Evolutionary conservation across 2,329 filamentous ascomycete species (phyloP).

Genomic region (Bipolaris gigantea): DNA sequence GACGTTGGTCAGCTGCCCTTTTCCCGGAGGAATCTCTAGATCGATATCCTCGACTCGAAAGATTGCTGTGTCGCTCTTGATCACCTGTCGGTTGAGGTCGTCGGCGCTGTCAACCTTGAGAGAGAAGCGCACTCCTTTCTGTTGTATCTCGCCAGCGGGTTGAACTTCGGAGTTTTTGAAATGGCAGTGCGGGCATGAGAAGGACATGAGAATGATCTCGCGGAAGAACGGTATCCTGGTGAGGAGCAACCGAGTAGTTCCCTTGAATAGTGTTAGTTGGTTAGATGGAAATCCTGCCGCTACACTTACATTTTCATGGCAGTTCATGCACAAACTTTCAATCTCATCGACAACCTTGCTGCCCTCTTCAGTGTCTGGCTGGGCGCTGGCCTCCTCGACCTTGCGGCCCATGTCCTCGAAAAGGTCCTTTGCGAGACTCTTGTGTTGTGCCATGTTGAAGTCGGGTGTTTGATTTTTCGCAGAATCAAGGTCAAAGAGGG

Average conservation of each 20-base stretch:
- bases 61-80: constrained; percentile 85
- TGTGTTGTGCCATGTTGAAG: constrained; percentile 38
- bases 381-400: constrained; percentile 47
- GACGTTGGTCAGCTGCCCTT: constrained; percentile 89
- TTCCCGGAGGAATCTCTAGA: constrained; percentile 87
- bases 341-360: constrained; percentile 57
- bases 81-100: constrained; percentile 83
- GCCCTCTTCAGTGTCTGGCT: constrained; percentile 39
- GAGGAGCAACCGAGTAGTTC: constrained; percentile 80
- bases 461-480: not conserved
- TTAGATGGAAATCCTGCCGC: not conserved
- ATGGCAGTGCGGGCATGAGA: constrained; percentile 85
- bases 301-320: constrained; percentile 51
- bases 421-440: constrained; percentile 51
- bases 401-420: constrained; percentile 57
- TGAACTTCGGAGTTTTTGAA: constrained; percentile 94
- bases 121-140: constrained; percentile 81
- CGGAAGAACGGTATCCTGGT: constrained; percentile 96
- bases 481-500: not conserved
- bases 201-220: constrained; percentile 97
- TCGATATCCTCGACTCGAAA: constrained; percentile 91
- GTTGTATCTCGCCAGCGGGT: constrained; percentile 87
- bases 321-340: constrained; percentile 59
- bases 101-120: constrained; percentile 71
- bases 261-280: constrained; percentile 55